These are phyloP conservation scores for Mycocentrospora acerina DNA, from an alignment of 2,329 filamentous ascomycete genomes.

Conservation along the genomic window DNA sequence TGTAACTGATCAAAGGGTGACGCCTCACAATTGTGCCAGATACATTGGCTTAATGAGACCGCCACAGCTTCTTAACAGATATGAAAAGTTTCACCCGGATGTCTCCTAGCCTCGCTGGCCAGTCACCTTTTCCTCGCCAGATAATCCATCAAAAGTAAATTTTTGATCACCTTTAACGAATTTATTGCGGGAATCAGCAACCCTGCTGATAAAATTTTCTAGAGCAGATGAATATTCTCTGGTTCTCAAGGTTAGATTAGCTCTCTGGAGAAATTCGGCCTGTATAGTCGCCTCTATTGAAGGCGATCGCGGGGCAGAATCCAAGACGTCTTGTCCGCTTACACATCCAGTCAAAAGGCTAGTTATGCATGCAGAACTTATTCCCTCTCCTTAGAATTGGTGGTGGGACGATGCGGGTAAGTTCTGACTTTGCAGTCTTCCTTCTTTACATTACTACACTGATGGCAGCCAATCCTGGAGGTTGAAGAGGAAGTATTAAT, in stretches of 20 bases:
- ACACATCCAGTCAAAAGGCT: slow-evolving; percentile 1
- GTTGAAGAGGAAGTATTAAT: slow-evolving; percentile 13
- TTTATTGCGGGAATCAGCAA: slow-evolving; percentile 4
- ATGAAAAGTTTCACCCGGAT: too few relatives aligned
- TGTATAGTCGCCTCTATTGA: slow-evolving; percentile 9
- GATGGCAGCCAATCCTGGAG: slow-evolving; percentile 7
- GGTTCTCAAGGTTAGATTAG: slow-evolving; percentile 11
- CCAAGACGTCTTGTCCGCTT: slow-evolving; percentile 2
- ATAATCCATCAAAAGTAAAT: too few relatives aligned
- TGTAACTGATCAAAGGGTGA: slow-evolving; percentile 10
- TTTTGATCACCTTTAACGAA: too few relatives aligned
- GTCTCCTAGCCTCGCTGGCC: too few relatives aligned
- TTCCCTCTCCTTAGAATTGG: slow-evolving; percentile 1
- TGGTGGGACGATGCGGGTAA: background rate
- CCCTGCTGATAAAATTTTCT: slow-evolving; percentile 5
- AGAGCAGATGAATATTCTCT: slow-evolving; percentile 6
- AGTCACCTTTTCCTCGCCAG: too few relatives aligned
- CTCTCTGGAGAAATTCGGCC: slow-evolving; percentile 6
- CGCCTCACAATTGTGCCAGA: slow-evolving; percentile 19
- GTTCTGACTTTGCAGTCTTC: slow-evolving; percentile 3
- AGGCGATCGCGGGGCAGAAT: slow-evolving; percentile 7
- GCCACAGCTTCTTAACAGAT: slow-evolving; percentile 5
- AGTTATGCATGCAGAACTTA: slow-evolving; percentile 3
- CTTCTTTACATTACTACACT: slow-evolving; percentile 5
- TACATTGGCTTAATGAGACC: background rate